Evolutionary conservation across 371 early-diverging fungal species (phyloP), one percentile per base, ranked within the genome.

Genomic region (Rhizomucor miehei): DNA sequence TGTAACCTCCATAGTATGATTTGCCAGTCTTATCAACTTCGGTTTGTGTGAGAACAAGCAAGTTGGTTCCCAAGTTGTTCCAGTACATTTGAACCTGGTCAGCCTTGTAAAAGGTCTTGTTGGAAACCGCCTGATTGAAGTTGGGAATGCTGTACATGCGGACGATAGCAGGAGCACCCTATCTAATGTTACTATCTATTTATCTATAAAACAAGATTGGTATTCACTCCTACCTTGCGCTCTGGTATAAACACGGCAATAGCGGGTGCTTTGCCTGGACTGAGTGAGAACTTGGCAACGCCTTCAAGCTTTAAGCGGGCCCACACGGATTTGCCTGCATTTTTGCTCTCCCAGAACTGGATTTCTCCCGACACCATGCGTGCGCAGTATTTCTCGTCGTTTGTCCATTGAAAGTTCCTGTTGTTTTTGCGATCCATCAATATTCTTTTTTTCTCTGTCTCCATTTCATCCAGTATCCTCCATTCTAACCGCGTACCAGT

Each of bases 1-100:
- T 48, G 29, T 51, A 49, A 64, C 68, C 77, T 54, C 98, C 98
- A 69, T 98, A 98, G 78, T 98, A 98, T 19, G 92, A 91, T 66
- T 93, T 88, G 61, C 94, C 94, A 12, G 96, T 91, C 65, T 87
- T 89, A 72, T 97, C 97, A 20, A 94, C 92, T 44, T 98, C 98
- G 14, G 97, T 95, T 50, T 89, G 89, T 2, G 97, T 92, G 68
- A 94, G 79, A 16, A 92, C 92, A 51, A 97, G 80, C 38, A 97
- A 71, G 59, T 87, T 85, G 44, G 93, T 92, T 24, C 97, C 98
- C n/a, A 93, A 77, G 48, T 77, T 75, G 71, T 95, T 96, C 98
- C 98, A 98, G 65, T 86, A 77, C 77, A 97, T 88, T 57, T 91
- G 85, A 20, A 92, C 87, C 37, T 85, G 84, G 56, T 98, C 98